Evolutionary conservation across 768 basidiomycete species (phyloP).

Genomic region (Termitomyces sp.): DNA sequence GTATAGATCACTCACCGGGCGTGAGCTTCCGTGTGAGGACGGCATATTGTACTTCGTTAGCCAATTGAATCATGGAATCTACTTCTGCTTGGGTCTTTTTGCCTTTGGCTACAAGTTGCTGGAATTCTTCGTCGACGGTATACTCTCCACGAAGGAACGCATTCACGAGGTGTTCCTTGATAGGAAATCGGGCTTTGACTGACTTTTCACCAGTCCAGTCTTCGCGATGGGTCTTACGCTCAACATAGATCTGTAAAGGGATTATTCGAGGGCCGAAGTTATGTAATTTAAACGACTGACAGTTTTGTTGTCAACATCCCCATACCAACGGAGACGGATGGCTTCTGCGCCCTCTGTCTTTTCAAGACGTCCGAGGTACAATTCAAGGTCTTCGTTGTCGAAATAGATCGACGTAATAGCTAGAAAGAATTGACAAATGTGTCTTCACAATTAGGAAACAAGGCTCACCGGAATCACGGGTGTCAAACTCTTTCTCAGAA

Average conservation of each 20-base stretch:
- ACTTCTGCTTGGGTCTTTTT: conserved; percentile 93
- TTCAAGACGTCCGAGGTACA: conserved; percentile 94
- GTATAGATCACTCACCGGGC: conserved; percentile 56
- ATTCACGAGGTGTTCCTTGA: conserved; percentile 92
- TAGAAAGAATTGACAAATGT: conserved; percentile 10
- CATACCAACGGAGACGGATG: conserved; percentile 95
- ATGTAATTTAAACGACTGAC: conserved; percentile 34
- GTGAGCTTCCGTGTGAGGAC: conserved; percentile 73
- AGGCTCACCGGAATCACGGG: conserved; percentile 66
- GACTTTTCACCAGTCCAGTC: conserved; percentile 99
- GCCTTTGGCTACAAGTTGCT: conserved; percentile 77
- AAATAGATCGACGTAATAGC: conserved; percentile 98
- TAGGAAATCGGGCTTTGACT: conserved; percentile 93
- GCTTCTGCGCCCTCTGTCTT: conserved; percentile 99
- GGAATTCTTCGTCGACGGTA: conserved; percentile 91
- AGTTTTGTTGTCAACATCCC: conserved; percentile 76
- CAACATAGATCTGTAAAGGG: conserved; percentile 65
- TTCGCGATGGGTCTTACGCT: conserved; percentile 91
- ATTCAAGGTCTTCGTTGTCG: conserved; percentile 91
- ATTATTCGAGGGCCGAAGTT: neutral
- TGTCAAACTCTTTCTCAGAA: conserved; percentile 86
- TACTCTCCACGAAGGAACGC: conserved; percentile 87
- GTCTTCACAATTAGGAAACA: neutral
- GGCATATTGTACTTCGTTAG: conserved; percentile 95
- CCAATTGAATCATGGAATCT: conserved; percentile 91